phyloP scores from a whole-genome alignment of 2,329 filamentous ascomycete species.

The Trichoderma breve region DNA sequence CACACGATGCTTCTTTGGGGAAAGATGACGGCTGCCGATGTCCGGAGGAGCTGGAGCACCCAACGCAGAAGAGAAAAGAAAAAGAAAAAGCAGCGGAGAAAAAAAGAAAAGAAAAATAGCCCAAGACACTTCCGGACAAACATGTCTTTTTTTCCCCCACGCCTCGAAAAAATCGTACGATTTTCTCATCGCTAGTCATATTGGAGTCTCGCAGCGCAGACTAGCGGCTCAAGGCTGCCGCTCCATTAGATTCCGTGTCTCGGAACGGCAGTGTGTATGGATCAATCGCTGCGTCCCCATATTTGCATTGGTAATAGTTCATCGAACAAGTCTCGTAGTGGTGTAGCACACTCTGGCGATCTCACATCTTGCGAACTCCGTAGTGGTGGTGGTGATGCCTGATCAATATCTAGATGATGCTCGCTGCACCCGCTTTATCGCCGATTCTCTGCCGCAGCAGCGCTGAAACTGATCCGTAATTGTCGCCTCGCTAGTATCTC shows the following conservation, averaged over 20 bases:
- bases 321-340: neutral
- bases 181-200: slow-evolving; percentile 11
- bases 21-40: neutral
- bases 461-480: slow-evolving; percentile 4
- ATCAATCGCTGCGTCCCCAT: neutral
- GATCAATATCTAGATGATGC: neutral
- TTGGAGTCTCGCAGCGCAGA: slow-evolving; percentile 4
- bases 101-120: neutral
- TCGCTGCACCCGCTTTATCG: neutral
- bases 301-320: neutral
- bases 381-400: slow-evolving; percentile 2
- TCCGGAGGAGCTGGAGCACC: neutral
- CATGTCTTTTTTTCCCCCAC: slow-evolving; percentile 7
- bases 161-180: slow-evolving; percentile 9
- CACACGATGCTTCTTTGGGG: slow-evolving; percentile 6
- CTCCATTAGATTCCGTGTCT: slow-evolving; percentile 19
- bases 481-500: slow-evolving; percentile 2
- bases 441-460: neutral
- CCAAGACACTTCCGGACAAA: slow-evolving; percentile 3
- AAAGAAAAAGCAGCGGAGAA: neutral
- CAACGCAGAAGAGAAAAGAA: neutral
- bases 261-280: neutral
- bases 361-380: slow-evolving; percentile 1
- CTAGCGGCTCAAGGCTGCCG: slow-evolving; percentile 14
- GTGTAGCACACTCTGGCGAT: neutral